Percentiles rank a stretch among this genome's conserved stretches.
These are phyloP conservation scores for Sugiyamaella floridensis DNA, from an alignment of 805 yeast species.

Conservation along the genomic window DNA sequence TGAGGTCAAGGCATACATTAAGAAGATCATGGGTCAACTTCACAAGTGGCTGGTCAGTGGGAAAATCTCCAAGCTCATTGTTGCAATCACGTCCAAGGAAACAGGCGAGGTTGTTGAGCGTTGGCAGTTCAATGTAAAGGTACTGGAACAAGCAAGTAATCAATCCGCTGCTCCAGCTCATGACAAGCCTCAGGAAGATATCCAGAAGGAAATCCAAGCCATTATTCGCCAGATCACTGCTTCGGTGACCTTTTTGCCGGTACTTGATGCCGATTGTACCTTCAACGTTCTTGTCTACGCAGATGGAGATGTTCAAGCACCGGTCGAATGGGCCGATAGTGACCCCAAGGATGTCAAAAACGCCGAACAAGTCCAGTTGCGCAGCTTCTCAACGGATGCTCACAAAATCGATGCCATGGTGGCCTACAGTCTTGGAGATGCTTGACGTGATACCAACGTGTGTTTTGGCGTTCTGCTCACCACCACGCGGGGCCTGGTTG, in stretches of 20 bases:
- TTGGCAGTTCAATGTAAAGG: constrained; percentile 75
- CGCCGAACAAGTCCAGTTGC: constrained; percentile 62
- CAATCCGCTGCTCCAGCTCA: background rate
- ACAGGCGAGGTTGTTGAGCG: constrained; percentile 66
- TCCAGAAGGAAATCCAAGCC: constrained; percentile 73
- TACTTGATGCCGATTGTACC: constrained; percentile 58
- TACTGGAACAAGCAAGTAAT: constrained; percentile 19
- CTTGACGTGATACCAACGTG: background rate
- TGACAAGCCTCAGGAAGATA: constrained; percentile 38
- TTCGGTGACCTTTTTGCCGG: constrained; percentile 77
- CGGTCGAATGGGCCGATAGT: constrained; percentile 80
- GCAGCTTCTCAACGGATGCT: constrained; percentile 57
- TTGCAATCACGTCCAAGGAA: constrained; percentile 65
- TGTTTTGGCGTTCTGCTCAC: background rate
- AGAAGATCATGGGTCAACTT: constrained; percentile 60
- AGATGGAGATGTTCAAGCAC: constrained; percentile 52
- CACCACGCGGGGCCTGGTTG: background rate
- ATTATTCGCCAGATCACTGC: constrained; percentile 85
- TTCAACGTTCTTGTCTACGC: constrained; percentile 83
- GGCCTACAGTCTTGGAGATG: constrained; percentile 39
- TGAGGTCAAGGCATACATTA: constrained; percentile 64
- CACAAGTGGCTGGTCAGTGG: constrained; percentile 68
- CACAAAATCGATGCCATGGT: constrained; percentile 73
- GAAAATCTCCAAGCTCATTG: constrained; percentile 56
- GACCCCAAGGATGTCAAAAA: constrained; percentile 51